Base-by-base conservation (phyloP, 208 protist species). In the Polymyxa betae region DNA sequence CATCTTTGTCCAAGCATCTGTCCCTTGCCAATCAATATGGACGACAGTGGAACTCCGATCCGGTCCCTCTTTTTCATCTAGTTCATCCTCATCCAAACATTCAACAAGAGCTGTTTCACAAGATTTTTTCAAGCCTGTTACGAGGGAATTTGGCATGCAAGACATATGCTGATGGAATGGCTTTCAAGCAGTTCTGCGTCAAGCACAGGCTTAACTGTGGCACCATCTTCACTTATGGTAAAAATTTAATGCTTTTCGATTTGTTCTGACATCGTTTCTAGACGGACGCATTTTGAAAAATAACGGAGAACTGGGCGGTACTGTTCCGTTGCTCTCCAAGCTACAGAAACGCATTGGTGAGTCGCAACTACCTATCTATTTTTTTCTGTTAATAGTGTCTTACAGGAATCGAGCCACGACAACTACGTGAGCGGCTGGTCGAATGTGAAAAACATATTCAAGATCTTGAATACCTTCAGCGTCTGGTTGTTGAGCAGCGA, bases 131-230 rank as follows among this genome's bases (percentile, higher is more conserved):
- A 5, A 40, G 10, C 16, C 40, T 82, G 12, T 5, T 82, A 20
- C 16, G 40, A 35, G 16, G n/a, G 72, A 38, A 38, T 43, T 20
- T 45, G 5, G 72, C 35, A 20, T 38, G 5, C 16, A n/a, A 82
- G 12, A 82, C 72, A n/a, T 82, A 82, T 43, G 35, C n/a, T 12
- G 72, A 82, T 43, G 72, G 35, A n/a, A 82, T 82, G 16, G n/a
- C 72, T 5, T 82, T 82, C 72, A 82, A 82, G n/a, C 72, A 35
- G n/a, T 82, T 45, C 72, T 35, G 35, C 72, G 40, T 82, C 35
- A 5, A 43, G 12, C 72, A 82, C 16, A 82, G 35, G 35, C 35
- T 82, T 20, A 45, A 43, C 35, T 40, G 5, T 82, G 72, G 72
- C 72, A 82, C 5, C 16, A 35, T 82, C 12, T n/a, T 82, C 72